A percentile compares a stretch with the other conserved stretches of the same genome.
phyloP scores from a whole-genome alignment of 2,329 filamentous ascomycete species.

The Phyllosticta citriasiana region DNA sequence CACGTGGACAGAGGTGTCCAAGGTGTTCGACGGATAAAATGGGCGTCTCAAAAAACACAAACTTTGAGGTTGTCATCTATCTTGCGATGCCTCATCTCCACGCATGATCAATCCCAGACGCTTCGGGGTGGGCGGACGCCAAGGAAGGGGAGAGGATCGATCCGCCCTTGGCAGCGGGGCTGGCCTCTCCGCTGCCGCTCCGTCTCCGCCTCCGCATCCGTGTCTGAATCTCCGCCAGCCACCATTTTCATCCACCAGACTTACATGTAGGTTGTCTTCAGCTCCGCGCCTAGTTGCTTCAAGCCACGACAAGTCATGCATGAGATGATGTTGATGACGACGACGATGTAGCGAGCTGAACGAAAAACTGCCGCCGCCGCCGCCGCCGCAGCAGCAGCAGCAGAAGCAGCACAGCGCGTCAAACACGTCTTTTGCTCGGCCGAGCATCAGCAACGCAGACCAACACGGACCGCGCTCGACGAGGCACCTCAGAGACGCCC shows the following conservation, averaged over 20 bases:
- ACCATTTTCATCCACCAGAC: background rate
- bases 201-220: background rate
- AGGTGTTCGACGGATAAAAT: background rate
- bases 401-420: too few relatives aligned
- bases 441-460: too few relatives aligned
- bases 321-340: background rate
- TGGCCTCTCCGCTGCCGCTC: background rate
- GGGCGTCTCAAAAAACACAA: background rate
- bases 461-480: too few relatives aligned
- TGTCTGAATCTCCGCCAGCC: background rate
- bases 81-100: background rate
- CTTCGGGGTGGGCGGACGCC: background rate
- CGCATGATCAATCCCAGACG: background rate
- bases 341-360: background rate
- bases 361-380: too few relatives aligned
- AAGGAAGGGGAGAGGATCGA: background rate
- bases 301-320: background rate
- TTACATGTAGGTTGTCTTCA: background rate
- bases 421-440: too few relatives aligned
- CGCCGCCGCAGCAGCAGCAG: too few relatives aligned
- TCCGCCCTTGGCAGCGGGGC: background rate
- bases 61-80: background rate
- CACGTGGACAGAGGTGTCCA: background rate
- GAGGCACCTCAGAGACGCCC: too few relatives aligned
- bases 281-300: background rate